phyloP scores from a whole-genome alignment of 164 flowering plant species.

The Brasenia schreberi region DNA sequence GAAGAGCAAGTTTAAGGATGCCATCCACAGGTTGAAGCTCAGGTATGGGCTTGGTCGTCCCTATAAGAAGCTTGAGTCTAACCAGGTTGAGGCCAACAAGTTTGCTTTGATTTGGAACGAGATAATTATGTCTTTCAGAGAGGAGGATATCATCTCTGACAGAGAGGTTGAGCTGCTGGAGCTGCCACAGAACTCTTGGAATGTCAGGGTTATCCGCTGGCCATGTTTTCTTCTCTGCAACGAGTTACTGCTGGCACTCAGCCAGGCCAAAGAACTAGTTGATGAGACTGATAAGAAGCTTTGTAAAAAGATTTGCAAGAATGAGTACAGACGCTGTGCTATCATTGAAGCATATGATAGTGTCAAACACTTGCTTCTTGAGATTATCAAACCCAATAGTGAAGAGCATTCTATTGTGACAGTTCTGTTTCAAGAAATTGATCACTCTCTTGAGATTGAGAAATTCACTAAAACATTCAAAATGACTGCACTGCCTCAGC shows the following conservation, averaged over 20 bases:
- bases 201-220: slow-evolving; percentile 84
- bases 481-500: slow-evolving; percentile 22
- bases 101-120: slow-evolving; percentile 68
- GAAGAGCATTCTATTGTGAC: slow-evolving; percentile 44
- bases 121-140: slow-evolving; percentile 65
- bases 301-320: slow-evolving; percentile 66
- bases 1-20: slow-evolving; percentile 52
- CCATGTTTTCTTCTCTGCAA: slow-evolving; percentile 85
- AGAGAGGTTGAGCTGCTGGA: slow-evolving; percentile 75
- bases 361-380: slow-evolving; percentile 46
- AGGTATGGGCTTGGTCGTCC: slow-evolving; percentile 79
- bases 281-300: slow-evolving; percentile 39
- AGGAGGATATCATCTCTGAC: slow-evolving; percentile 81
- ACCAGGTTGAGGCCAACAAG: slow-evolving; percentile 42
- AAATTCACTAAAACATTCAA: slow-evolving; percentile 43
- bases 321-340: slow-evolving; percentile 80
- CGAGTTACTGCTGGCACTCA: slow-evolving; percentile 79
- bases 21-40: slow-evolving; percentile 53
- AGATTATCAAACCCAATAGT: slow-evolving; percentile 33
- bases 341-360: slow-evolving; percentile 82
- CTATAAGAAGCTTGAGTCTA: slow-evolving; percentile 26
- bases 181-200: slow-evolving; percentile 65
- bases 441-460: slow-evolving; percentile 27
- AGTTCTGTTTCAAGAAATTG: slow-evolving; percentile 46
- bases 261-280: slow-evolving; percentile 55